Base-by-base conservation (phyloP, 2,329 filamentous ascomycete species). In the Parafenestella ontariensis region DNA sequence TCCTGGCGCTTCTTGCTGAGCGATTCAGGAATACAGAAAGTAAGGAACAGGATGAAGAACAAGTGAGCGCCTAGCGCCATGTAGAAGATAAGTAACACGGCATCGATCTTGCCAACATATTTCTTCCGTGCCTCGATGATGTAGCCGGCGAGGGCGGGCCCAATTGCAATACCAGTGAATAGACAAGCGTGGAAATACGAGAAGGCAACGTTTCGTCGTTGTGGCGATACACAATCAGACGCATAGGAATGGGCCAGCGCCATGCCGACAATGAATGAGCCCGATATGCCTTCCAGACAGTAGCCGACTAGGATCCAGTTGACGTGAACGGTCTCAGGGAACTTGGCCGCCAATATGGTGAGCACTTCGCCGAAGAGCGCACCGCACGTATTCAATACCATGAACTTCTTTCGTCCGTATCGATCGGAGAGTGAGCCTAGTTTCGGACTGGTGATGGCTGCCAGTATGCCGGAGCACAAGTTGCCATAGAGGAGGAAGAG, bases 131-230 rank as follows among this genome's bases (percentile, higher is more conserved):
- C 60, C 66, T 90, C 85, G 66, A 96, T 89, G 39, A 97, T 81
- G 64, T 90, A 89, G 2, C 90, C 93, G 0, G 92, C 89, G 20
- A 96, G 70, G 2, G 96, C 82, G 7, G 95, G 95, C 0, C 95
- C 95, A 28, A 94, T 77, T 0, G 95, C 94, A 41, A 98, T 86
- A n/a, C 95, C 95, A 1, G 85, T 83, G 74, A 96, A 98, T 8
- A 99, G 81, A 63, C 89, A 92, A 10, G 91, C 92, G 67, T 98
- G 91, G 66, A 98, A 89, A 71, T 93, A 94, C 6, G 92, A 93
- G 73, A 98, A 95, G 4, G 88, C 86, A 7, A 96, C 89, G 55
- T 89, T 90, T 18, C 95, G 87, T 68, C 86, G 86, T 26, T 90
- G 89, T 0, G 92, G 90, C 3, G 89, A 81, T 0, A 92, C 94